These are phyloP conservation scores for Lactifluus subvellereus DNA, from an alignment of 768 basidiomycete species.

Conservation along the genomic window DNA sequence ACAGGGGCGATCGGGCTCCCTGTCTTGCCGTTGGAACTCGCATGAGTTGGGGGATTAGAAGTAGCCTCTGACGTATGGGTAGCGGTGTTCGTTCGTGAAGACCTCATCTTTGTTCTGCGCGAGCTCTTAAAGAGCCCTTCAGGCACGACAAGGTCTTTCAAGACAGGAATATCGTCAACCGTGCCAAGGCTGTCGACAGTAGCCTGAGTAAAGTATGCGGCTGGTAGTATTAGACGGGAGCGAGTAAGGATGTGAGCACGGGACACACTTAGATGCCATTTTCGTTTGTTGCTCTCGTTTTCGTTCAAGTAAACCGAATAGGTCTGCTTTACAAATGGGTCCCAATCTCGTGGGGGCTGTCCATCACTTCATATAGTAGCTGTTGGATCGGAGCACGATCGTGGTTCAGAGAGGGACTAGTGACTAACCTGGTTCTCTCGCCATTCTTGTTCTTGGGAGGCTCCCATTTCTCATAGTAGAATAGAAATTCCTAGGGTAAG, in stretches of 20 bases:
- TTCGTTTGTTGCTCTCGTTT: constrained; percentile 25
- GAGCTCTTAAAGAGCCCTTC: constrained; percentile 78
- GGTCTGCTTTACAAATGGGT: constrained; percentile 48
- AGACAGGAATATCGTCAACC: constrained; percentile 60
- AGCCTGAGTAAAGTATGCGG: constrained; percentile 80
- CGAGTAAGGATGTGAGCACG: background rate
- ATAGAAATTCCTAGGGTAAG: constrained; percentile 44
- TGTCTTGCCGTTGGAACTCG: background rate
- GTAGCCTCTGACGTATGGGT: constrained; percentile 38
- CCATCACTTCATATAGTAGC: constrained; percentile 30
- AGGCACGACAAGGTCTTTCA: constrained; percentile 62
- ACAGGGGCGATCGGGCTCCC: constrained; percentile 1
- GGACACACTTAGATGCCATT: constrained; percentile 49
- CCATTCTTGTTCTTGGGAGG: constrained; percentile 35
- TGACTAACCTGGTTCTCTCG: constrained; percentile 27
- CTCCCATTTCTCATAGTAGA: constrained; percentile 48
- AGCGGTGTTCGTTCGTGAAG: constrained; percentile 41
- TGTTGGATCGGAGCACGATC: constrained; percentile 20
- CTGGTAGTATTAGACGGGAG: constrained; percentile 34
- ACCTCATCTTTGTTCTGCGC: constrained; percentile 52
- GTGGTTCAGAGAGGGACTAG: constrained; percentile 18
- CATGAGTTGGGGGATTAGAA: background rate
- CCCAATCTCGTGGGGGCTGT: constrained; percentile 38
- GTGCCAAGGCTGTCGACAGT: constrained; percentile 65
- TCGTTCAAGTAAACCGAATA: constrained; percentile 37